Base-by-base conservation (phyloP, 306 rosid species). In the Ziziphus jujuba region DNA sequence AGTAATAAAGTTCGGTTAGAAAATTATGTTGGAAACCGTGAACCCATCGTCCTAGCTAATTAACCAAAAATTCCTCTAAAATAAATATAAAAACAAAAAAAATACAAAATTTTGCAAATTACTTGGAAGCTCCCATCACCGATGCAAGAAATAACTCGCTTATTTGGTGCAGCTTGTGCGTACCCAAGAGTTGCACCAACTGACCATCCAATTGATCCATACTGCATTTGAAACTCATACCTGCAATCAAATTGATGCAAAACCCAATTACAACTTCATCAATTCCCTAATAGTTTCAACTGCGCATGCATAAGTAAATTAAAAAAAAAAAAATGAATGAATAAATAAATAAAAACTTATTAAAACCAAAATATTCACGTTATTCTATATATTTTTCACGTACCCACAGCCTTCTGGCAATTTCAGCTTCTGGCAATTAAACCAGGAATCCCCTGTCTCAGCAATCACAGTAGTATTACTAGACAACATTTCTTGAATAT, bases 171-270 rank as follows among this genome's bases (percentile, higher is more conserved):
- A 52, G 52, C 71, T 47, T 53, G 60, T 19, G 61, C 52, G 34
- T 66, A 66, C 12, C 71, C 71, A 10, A 53, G 61, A 52, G 51
- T 66, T n/a, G 71, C 67, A 20, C 67, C 67, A 15, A 62, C 35
- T 9, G 67, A 62, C 67, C 67, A 62, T 36, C 67, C 67, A 9
- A 34, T 34, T 36, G 71, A 66, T 15, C 61, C 61, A 53, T 66
- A 53, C 21, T 52, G 31, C 36, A 66, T 17, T 34, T 66, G 61
- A 35, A 36, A 15, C 36, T 66, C 71, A 51, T 52, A 53, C 34
- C 71, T 53, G 34, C 60, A 16, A 47, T 5, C 7, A 0, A 31
- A 57, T 13, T n/a, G n/a, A n/a, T 23, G 23, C 14, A n/a, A 58
- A 16, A 14, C 38, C 24, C 44, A 13, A 34, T 11, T 25, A 14